Evolutionary conservation across 352 stramenopile species (phyloP), one percentile per base, ranked within the genome.

Genomic region (Achlya hypogyna): DNA sequence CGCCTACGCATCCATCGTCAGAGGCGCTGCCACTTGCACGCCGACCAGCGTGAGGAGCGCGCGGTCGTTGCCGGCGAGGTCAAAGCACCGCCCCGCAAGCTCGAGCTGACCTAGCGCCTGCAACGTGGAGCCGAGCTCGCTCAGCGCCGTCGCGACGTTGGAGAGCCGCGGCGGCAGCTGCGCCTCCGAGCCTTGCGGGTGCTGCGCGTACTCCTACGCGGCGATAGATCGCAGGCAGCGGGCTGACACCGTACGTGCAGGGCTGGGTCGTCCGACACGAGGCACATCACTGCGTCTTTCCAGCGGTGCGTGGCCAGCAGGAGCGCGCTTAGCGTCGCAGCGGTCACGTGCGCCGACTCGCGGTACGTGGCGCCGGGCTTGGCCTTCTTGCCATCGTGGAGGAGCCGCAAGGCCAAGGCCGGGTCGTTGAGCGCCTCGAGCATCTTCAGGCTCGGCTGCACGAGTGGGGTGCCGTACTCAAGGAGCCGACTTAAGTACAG

Each of bases 21-120:
- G 25, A 56, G 12, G 49, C 16, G 25, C 2, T 31, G 20, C 18
- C 2, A 45, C 45, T 4, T 65, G n/a, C n/a, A n/a, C n/a, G n/a
- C n/a, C n/a, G n/a, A 65, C 60, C 69, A 91, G 73, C 2, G 76
- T 75, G 12, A 91, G 29, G 1, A 93, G 75, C 16, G 76, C 77
- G 3, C 84, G 32, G 35, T 93, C 83, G 42, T 91, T 81, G 29
- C 85, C 83, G 28, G 81, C 84, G 0, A 90, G 28, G 63, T 92
- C 85, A 27, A 89, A 71, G 42, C 80, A 92, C 35, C 79, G 78
- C 22, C 84, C 51, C 1, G 81, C 79, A 56, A 85, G 72, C 25
- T 84, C 71, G 0, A 70, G 69, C 42, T 92, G 79, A 0, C 83
- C 82, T 47, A 91, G 52, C 12, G 60, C 74, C 25, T 78, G 72